Conservation (phyloP, 208 protist genomes). For the Acanthamoeba castellanii region DNA sequence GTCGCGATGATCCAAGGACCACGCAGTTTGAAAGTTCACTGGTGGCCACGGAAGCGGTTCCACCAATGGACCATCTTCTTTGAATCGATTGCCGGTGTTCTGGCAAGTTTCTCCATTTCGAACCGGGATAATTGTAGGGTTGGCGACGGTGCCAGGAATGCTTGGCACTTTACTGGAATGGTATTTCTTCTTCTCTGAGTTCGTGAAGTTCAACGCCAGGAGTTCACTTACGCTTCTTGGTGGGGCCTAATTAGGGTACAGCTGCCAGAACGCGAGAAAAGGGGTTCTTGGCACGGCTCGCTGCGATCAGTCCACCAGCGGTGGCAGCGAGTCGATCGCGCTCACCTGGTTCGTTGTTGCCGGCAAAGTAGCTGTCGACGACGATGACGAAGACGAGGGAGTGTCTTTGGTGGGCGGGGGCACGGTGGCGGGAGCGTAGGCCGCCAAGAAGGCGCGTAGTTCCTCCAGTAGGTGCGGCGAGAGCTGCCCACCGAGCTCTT, state of each 20-base stretch:
- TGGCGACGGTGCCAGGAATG: too few relatives aligned
- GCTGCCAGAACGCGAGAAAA: too few relatives aligned
- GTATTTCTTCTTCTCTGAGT: too few relatives aligned
- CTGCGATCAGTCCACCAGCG: not conserved
- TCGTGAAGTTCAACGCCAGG: too few relatives aligned
- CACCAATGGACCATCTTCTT: not conserved
- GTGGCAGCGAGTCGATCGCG: not conserved
- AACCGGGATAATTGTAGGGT: not conserved
- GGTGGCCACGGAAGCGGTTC: too few relatives aligned
- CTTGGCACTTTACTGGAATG: too few relatives aligned
- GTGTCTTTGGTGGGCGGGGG: not conserved
- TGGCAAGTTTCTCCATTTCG: too few relatives aligned
- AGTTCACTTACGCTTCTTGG: too few relatives aligned
- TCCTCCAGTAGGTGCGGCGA: not conserved
- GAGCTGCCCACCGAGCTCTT: not conserved
- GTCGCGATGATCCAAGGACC: too few relatives aligned
- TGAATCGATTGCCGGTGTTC: not conserved
- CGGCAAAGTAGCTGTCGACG: not conserved
- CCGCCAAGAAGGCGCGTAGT: conserved; percentile 8
- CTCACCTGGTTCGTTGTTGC: too few relatives aligned
- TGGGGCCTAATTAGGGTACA: too few relatives aligned
- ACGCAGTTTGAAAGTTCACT: not conserved
- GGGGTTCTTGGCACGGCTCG: not conserved
- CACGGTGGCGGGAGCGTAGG: not conserved
- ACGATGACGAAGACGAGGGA: not conserved